phyloP scores from a whole-genome alignment of 345 rosid genomes.

The Gossypium rotundifolium region DNA sequence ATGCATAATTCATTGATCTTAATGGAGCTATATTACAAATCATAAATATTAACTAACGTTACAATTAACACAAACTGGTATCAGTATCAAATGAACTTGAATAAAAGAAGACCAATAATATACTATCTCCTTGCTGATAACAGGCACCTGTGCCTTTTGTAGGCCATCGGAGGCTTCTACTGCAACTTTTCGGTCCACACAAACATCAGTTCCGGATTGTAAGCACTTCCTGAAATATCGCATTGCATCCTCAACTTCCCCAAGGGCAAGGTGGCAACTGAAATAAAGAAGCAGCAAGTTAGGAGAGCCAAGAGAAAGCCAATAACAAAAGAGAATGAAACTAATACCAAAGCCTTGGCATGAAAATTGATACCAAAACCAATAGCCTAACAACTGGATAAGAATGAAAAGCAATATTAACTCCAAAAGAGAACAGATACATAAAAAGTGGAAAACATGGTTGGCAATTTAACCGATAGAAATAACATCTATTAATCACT shows the following conservation, averaged over 20 bases:
- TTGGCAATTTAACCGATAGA: not conserved
- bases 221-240: conserved; percentile 69
- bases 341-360: not conserved
- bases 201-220: conserved; percentile 62
- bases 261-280: conserved; percentile 91
- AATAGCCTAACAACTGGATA: not conserved
- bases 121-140: not conserved
- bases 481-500: not conserved
- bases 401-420: not conserved
- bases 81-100: not conserved
- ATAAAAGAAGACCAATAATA: not conserved
- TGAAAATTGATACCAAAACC: not conserved
- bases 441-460: not conserved
- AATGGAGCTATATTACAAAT: not conserved
- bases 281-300: conserved; percentile 11
- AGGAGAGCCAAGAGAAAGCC: conserved; percentile 6
- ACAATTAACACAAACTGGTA: not conserved
- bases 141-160: conserved; percentile 73
- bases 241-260: conserved; percentile 82
- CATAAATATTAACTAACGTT: not conserved
- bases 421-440: not conserved
- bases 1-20: not conserved
- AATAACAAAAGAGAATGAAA: not conserved
- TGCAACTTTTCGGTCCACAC: conserved; percentile 71
- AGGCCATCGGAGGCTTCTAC: conserved; percentile 94